A percentile compares a stretch with the other conserved stretches of the same genome.
These are phyloP conservation scores for Dimargaris cristalligena DNA, from an alignment of 192 early-diverging fungal species.

Conservation along the genomic window DNA sequence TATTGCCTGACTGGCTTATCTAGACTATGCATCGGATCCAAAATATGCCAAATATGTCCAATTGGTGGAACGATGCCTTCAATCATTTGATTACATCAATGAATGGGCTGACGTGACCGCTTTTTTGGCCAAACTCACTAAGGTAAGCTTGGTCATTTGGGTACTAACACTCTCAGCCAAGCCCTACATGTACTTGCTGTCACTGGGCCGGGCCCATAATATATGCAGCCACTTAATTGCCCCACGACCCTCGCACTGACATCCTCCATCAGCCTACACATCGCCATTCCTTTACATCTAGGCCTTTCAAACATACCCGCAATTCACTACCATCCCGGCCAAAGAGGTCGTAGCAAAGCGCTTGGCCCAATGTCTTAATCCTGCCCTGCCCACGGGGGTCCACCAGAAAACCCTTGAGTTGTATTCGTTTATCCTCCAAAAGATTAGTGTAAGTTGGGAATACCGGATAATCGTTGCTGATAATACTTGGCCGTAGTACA, in stretches of 20 bases:
- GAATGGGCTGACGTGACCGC: constrained; percentile 95
- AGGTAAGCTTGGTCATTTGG: constrained; percentile 35
- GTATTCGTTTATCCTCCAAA: constrained; percentile 59
- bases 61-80: constrained; percentile 65
- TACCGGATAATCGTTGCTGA: no score
- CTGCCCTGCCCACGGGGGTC: constrained; percentile 82
- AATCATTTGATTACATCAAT: constrained; percentile 81
- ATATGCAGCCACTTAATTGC: no score
- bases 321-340: constrained; percentile 59
- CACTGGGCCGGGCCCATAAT: no score
- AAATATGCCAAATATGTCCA: constrained; percentile 71
- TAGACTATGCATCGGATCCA: constrained; percentile 30
- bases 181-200: no score
- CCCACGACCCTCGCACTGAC: no score
- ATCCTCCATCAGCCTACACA: neutral
- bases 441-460: constrained; percentile 49
- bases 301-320: constrained; percentile 62
- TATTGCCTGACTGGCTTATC: no score
- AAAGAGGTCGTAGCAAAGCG: constrained; percentile 77
- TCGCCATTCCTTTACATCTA: constrained; percentile 12
- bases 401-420: constrained; percentile 87
- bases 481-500: no score
- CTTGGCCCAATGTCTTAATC: constrained; percentile 87
- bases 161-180: no score
- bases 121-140: constrained; percentile 67